phyloP scores from a whole-genome alignment of 352 stramenopile species.

The Phytophthora kernoviae region DNA sequence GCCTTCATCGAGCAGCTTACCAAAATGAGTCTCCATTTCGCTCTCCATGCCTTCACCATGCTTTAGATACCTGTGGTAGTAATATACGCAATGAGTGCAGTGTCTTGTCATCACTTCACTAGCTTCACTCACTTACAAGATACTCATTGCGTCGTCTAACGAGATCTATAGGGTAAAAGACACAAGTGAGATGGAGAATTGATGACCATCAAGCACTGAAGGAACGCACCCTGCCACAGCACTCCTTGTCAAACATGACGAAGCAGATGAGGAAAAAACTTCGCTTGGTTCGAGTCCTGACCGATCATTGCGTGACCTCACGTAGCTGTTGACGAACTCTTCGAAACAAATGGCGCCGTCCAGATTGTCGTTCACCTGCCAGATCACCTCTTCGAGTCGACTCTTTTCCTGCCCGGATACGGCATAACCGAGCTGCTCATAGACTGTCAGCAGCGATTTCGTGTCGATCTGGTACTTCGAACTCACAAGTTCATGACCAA shows the following conservation, averaged over 20 bases:
- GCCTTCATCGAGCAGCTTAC: conserved; percentile 63
- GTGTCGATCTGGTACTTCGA: conserved; percentile 57
- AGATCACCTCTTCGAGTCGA: conserved; percentile 72
- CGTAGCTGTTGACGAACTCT: conserved; percentile 79
- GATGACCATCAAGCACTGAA: neutral
- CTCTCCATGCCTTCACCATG: conserved; percentile 79
- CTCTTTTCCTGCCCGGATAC: conserved; percentile 38
- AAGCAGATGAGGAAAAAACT: conserved; percentile 87
- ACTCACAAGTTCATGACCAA: conserved; percentile 58
- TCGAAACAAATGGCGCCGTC: conserved; percentile 75
- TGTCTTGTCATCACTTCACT: no score
- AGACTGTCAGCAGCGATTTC: conserved; percentile 52
- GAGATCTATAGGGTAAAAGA: conserved; percentile 47
- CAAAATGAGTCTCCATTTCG: conserved; percentile 81
- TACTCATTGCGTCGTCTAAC: conserved; percentile 79
- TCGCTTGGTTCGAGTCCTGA: conserved; percentile 73
- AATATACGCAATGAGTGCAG: neutral
- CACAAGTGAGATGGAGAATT: neutral
- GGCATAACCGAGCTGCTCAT: conserved; percentile 60
- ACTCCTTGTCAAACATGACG: conserved; percentile 84
- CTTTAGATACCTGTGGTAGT: conserved; percentile 58
- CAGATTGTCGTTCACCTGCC: conserved; percentile 82
- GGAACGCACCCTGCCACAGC: conserved; percentile 55
- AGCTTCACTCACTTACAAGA: conserved; percentile 48
- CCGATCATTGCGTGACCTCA: conserved; percentile 62